Conservation (phyloP, 2,329 filamentous ascomycete species). For the Daldinia sp. region DNA sequence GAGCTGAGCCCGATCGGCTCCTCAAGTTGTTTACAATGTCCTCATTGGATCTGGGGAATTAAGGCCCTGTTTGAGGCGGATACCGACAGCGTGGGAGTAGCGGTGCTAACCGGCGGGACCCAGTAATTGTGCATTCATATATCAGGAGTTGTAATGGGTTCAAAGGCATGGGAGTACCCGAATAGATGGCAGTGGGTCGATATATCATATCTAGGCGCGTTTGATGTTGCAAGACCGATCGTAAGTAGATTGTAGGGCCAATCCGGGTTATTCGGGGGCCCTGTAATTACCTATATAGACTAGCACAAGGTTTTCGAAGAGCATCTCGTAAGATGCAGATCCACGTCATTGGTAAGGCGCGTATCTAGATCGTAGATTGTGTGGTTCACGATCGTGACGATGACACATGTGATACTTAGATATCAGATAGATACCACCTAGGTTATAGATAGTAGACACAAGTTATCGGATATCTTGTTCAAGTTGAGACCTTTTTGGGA, state of each 20-base stretch:
- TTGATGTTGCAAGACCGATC: slow-evolving; percentile 10
- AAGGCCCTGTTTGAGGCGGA: slow-evolving; percentile 26
- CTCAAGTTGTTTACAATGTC: not conserved
- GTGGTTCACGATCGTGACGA: slow-evolving; percentile 28
- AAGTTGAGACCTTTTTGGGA: slow-evolving; percentile 16
- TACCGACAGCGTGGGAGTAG: slow-evolving; percentile 39
- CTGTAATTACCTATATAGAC: not conserved
- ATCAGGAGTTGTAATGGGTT: slow-evolving; percentile 14
- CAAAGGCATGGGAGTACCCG: slow-evolving; percentile 18
- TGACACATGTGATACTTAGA: slow-evolving; percentile 27
- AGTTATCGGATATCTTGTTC: slow-evolving; percentile 18
- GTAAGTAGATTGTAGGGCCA: slow-evolving; percentile 12
- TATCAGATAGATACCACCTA: slow-evolving; percentile 10
- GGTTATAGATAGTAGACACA: not conserved
- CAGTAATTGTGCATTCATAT: slow-evolving; percentile 19
- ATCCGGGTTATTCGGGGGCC: slow-evolving; percentile 2
- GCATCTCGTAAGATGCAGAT: slow-evolving; percentile 20
- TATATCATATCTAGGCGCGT: slow-evolving; percentile 16
- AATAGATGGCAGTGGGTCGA: slow-evolving; percentile 16
- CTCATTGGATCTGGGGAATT: not conserved
- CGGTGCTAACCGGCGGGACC: slow-evolving; percentile 17
- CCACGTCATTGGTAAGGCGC: slow-evolving; percentile 6
- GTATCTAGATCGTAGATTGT: slow-evolving; percentile 17
- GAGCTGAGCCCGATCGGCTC: not conserved
- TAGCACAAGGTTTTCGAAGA: slow-evolving; percentile 5